Evolutionary conservation across 1,284 basidiomycete genomes (phyloP).

Genomic region (Pseudozyma sp.): DNA sequence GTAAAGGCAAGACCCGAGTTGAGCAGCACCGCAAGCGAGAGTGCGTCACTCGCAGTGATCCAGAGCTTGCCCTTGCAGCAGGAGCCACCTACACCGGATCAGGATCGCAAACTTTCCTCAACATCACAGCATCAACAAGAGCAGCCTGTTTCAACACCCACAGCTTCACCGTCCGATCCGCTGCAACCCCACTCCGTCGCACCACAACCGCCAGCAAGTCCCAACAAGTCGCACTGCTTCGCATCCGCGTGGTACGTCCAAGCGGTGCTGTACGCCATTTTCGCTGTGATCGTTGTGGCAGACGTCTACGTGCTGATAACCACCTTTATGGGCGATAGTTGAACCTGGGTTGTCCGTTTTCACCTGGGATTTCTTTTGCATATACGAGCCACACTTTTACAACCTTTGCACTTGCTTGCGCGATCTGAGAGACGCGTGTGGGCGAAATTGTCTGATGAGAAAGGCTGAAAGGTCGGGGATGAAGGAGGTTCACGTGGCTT

Average conservation of each 20-base stretch:
- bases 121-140: background rate
- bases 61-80: constrained; percentile 13
- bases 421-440: too few species aligned
- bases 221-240: constrained; percentile 29
- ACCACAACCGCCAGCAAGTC: background rate
- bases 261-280: constrained; percentile 35
- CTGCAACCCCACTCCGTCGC: background rate
- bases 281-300: constrained; percentile 43
- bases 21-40: constrained; percentile 4
- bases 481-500: too few species aligned
- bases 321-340: constrained; percentile 18
- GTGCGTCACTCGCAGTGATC: constrained; percentile 12
- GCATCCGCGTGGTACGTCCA: constrained; percentile 42
- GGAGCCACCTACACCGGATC: background rate
- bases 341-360: background rate
- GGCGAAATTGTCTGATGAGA: too few species aligned
- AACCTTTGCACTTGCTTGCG: too few species aligned
- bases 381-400: too few species aligned
- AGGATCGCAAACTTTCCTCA: background rate
- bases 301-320: constrained; percentile 53
- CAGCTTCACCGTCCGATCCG: background rate
- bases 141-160: background rate
- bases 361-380: too few species aligned
- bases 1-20: constrained; percentile 2
- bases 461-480: too few species aligned